phyloP scores from a whole-genome alignment of 768 basidiomycete species.

The Pleurotus eryngii region DNA sequence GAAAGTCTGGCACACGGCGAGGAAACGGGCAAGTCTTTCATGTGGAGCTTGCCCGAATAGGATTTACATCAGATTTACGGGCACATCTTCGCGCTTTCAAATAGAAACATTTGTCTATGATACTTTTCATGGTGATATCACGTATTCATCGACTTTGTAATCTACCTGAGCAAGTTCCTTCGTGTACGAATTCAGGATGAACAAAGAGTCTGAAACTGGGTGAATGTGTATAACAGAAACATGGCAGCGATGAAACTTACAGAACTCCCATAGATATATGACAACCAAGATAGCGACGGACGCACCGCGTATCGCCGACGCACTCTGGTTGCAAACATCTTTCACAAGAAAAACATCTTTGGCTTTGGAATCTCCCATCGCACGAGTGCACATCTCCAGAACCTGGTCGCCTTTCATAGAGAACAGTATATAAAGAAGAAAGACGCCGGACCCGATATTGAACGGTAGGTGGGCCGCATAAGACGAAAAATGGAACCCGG shows the following conservation, averaged over 20 bases:
- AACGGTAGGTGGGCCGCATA: conserved; percentile 1
- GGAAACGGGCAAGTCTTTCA: conserved; percentile 53
- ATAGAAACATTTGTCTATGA: not conserved
- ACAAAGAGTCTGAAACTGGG: not conserved
- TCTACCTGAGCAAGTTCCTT: not conserved
- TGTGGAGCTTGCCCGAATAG: conserved; percentile 57
- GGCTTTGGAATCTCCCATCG: not conserved
- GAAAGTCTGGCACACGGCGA: conserved; percentile 66
- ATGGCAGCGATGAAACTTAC: not conserved
- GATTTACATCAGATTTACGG: not conserved
- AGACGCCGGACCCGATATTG: not conserved
- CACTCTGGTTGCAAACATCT: not conserved
- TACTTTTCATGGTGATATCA: conserved; percentile 3
- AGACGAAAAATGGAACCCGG: not conserved
- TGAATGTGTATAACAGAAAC: too few species aligned
- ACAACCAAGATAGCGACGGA: not conserved
- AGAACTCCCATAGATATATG: not conserved
- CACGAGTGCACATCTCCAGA: not conserved
- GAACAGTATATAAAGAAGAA: not conserved
- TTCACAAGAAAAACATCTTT: not conserved
- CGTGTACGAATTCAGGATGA: conserved; percentile 1
- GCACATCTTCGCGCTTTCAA: not conserved
- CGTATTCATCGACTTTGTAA: conserved; percentile 4
- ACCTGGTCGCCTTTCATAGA: not conserved
- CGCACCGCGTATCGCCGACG: not conserved